Evolutionary conservation across 345 rosid genomes (phyloP).

Genomic region (Pistacia atlantica): DNA sequence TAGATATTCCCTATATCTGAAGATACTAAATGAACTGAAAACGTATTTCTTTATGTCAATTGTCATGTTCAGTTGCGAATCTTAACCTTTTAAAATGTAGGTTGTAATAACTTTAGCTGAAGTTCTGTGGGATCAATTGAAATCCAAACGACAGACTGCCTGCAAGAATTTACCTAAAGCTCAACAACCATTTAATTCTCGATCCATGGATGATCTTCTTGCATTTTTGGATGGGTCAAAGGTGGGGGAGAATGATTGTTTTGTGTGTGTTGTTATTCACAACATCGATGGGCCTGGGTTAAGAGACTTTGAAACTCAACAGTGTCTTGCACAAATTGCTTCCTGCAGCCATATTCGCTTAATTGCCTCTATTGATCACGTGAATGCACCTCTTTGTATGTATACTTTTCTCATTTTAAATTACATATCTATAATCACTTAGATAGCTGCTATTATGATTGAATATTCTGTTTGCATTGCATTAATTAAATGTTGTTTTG

Average conservation of each 20-base stretch:
- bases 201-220: conserved; percentile 71
- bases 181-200: conserved; percentile 64
- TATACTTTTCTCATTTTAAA: conserved; percentile 3
- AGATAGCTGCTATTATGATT: background rate
- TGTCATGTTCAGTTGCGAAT: background rate
- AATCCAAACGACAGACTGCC: conserved; percentile 41
- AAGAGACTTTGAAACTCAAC: conserved; percentile 82
- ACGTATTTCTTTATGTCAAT: too few relatives aligned
- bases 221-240: conserved; percentile 55
- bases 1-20: background rate
- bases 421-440: background rate
- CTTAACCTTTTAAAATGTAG: conserved; percentile 34
- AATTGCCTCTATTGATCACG: conserved; percentile 91
- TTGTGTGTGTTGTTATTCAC: conserved; percentile 69
- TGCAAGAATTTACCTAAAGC: conserved; percentile 36
- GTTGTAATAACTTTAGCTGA: conserved; percentile 65
- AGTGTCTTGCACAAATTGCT: conserved; percentile 75
- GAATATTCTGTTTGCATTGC: background rate
- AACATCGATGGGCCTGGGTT: conserved; percentile 90
- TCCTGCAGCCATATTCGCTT: conserved; percentile 71
- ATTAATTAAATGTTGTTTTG: background rate
- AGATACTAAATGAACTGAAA: background rate
- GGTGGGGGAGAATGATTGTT: conserved; percentile 52
- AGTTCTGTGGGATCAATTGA: conserved; percentile 64
- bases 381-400: conserved; percentile 84